Evolutionary conservation across 2,329 filamentous ascomycete genomes (phyloP).

Genomic region (Fusarium pseudonygamai): DNA sequence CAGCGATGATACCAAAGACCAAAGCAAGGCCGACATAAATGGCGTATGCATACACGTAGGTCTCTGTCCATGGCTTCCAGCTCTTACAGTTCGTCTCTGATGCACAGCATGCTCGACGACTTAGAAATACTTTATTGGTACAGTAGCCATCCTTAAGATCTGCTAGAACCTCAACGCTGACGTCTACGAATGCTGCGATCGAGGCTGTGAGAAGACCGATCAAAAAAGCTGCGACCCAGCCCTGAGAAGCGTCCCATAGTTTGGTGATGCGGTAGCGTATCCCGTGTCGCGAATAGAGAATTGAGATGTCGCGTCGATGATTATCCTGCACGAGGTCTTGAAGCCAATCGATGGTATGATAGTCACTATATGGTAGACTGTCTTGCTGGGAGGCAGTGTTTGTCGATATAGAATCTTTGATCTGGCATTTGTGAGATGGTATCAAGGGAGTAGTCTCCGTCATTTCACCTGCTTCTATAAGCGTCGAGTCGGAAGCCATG

Average conservation of each 20-base stretch:
- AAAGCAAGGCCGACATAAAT: constrained; percentile 18
- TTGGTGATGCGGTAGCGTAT: neutral
- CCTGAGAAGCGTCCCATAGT: constrained; percentile 10
- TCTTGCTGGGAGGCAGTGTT: fast-evolving
- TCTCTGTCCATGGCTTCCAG: constrained; percentile 19
- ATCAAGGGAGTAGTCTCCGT: neutral
- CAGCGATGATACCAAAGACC: constrained; percentile 19
- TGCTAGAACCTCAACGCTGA: constrained; percentile 26
- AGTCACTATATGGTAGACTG: constrained; percentile 60
- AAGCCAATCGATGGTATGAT: constrained; percentile 70
- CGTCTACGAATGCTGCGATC: constrained; percentile 11
- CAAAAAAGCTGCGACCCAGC: constrained; percentile 22
- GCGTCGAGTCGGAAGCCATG: neutral
- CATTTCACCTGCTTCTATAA: neutral
- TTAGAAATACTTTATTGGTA: neutral
- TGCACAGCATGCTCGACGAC: constrained; percentile 12
- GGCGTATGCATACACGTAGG: constrained; percentile 3
- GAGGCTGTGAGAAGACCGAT: constrained; percentile 24
- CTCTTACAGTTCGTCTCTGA: neutral
- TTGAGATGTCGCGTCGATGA: neutral
- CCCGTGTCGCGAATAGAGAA: neutral
- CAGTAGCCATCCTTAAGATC: constrained; percentile 34
- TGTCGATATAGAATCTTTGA: fast-evolving
- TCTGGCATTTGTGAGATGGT: fast-evolving
- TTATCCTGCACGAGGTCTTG: constrained; percentile 59